Conservation (phyloP, 805 yeast genomes). For the Cyberlindnera suaveolens region DNA sequence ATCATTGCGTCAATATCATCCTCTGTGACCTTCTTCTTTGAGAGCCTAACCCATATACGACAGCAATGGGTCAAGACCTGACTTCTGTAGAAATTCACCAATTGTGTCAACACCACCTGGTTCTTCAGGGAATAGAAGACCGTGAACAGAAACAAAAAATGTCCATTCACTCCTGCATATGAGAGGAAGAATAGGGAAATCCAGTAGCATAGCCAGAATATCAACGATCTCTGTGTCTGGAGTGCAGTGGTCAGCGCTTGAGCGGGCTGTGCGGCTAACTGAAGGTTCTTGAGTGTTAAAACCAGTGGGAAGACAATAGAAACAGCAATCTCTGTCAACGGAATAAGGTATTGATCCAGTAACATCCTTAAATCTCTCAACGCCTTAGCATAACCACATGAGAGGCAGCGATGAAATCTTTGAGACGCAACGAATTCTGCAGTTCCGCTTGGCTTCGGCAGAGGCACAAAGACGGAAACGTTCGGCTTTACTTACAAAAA, state of each 20-base stretch:
- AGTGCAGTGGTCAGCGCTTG: not conserved
- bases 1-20: conserved; percentile 5
- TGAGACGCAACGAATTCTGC: no score
- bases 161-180: conserved; percentile 12
- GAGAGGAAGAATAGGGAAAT: conserved; percentile 7
- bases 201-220: conserved; percentile 21
- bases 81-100: conserved; percentile 9
- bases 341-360: conserved; percentile 11
- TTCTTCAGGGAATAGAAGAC: conserved; percentile 8
- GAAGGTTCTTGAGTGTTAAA: conserved; percentile 18
- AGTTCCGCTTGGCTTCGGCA: no score
- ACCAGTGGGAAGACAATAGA: conserved; percentile 14
- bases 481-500: no score
- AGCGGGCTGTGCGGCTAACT: conserved; percentile 2
- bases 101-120: not conserved
- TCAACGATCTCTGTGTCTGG: conserved; percentile 3
- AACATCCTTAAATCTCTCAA: conserved; percentile 4
- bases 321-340: conserved; percentile 9
- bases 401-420: no score
- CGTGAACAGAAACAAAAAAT: conserved; percentile 10
- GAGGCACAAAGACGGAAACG: no score
- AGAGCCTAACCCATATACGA: not conserved
- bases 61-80: conserved; percentile 5
- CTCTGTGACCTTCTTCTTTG: not conserved
- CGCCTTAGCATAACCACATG: no score